A percentile compares a stretch with the other conserved stretches of the same genome.
Evolutionary conservation across 345 rosid genomes (phyloP).

Genomic region (Erucastrum elatum): DNA sequence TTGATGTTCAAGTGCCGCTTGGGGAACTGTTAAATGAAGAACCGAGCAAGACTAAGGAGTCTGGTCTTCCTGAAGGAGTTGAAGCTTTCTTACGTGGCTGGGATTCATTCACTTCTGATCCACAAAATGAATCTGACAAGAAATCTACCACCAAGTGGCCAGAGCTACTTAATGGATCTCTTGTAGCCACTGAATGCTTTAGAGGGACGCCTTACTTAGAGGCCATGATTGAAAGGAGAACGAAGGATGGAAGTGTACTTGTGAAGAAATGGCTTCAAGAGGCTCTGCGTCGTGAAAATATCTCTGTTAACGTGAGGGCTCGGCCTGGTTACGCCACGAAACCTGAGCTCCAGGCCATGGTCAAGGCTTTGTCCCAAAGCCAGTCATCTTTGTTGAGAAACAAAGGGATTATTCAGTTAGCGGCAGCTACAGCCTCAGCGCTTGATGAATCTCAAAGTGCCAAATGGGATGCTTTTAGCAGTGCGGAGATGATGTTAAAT

Average conservation of each 20-base stretch:
- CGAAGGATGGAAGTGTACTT: constrained; percentile 79
- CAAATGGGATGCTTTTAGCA: constrained; percentile 82
- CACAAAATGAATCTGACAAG: constrained; percentile 40
- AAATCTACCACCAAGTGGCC: constrained; percentile 21
- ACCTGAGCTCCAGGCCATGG: constrained; percentile 69
- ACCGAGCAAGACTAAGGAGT: constrained; percentile 43
- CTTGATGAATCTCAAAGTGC: constrained; percentile 67
- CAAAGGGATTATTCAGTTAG: constrained; percentile 86
- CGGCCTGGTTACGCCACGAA: constrained; percentile 70
- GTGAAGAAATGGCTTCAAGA: constrained; percentile 97
- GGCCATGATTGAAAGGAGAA: constrained; percentile 80
- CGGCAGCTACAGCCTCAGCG: constrained; percentile 62
- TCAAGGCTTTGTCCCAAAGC: constrained; percentile 60
- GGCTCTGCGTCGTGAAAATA: constrained; percentile 65
- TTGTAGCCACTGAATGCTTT: constrained; percentile 65
- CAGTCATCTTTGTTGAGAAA: constrained; percentile 64
- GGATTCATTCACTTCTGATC: constrained; percentile 50
- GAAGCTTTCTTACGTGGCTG: constrained; percentile 76
- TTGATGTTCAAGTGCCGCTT: constrained; percentile 78
- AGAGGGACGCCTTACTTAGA: constrained; percentile 83
- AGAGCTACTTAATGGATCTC: constrained; percentile 65
- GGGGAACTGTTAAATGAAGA: constrained; percentile 57
- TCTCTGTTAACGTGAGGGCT: constrained; percentile 53
- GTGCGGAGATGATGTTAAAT: constrained; percentile 84
- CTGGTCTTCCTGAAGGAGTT: constrained; percentile 53